These are phyloP conservation scores for Mortierella sp. DNA, from an alignment of 371 early-diverging fungal genomes.

Conservation along the genomic window DNA sequence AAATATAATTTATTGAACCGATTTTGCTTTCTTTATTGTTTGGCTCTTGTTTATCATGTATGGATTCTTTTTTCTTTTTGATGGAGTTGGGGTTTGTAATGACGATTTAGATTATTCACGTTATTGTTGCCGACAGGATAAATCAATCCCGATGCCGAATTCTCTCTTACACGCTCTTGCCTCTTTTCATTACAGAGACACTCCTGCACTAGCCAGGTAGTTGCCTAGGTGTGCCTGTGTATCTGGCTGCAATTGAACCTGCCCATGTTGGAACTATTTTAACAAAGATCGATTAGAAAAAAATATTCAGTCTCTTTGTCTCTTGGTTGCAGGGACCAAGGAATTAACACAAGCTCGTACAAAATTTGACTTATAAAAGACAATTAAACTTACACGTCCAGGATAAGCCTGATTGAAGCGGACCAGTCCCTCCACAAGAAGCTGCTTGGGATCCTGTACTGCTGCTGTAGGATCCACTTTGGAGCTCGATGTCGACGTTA, in stretches of 20 bases:
- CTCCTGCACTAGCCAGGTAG: conserved; percentile 39
- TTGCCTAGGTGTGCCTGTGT: conserved; percentile 32
- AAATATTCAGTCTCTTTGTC: background rate
- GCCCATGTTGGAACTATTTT: conserved; percentile 48
- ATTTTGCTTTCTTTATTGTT: background rate
- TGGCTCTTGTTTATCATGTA: conserved; percentile 5
- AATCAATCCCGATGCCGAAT: background rate
- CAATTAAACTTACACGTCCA: conserved; percentile 39
- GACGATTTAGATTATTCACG: background rate
- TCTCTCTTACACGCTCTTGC: background rate
- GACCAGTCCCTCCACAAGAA: conserved; percentile 39
- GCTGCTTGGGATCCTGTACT: conserved; percentile 50
- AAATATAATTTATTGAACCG: background rate
- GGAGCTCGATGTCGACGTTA: conserved; percentile 67
- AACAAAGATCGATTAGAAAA: background rate
- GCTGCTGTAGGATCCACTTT: conserved; percentile 62
- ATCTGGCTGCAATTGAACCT: conserved; percentile 46
- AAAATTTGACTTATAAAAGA: background rate
- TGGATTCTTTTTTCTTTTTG: background rate
- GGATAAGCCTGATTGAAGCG: conserved; percentile 53
- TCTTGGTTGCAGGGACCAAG: too few relatives aligned
- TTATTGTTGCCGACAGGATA: background rate
- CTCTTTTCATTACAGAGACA: conserved; percentile 22
- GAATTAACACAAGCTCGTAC: too few relatives aligned
- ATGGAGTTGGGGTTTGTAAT: background rate